Base-by-base conservation (phyloP, 2,329 filamentous ascomycete species). In the Neopestalotiopsis rosae region DNA sequence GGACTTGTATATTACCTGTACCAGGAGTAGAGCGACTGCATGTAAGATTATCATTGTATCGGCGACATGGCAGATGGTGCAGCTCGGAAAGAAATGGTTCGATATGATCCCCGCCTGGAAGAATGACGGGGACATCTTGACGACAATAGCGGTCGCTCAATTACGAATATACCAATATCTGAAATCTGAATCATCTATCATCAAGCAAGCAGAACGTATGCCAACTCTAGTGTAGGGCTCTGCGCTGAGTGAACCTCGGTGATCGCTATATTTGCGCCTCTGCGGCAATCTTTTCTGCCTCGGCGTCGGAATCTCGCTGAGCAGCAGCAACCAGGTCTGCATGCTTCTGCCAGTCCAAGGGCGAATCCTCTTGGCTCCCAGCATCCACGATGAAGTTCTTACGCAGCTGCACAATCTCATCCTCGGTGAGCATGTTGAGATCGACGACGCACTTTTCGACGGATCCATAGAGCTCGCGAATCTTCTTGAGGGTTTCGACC, bases 401-500 rank as follows among this genome's bases (percentile, higher is more conserved):
- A 38, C 71, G 74, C 64, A 79, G 68, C 61, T 77, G 76, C 42
- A 65, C 82, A 67, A 94, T 82, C 70, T 89, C 86, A 5, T 83
- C 84, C 42, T 84, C 82, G 1, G 82, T 84, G 45, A 94, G 76
- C 13, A 89, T 85, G 74, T 90, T 90, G 40, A 87, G 79, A 14
- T 87, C 81, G 67, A 82, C 80, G 71, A 93, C 81, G 79, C 93
- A 94, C 14, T 80, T 79, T 76, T 93, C 90, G 2, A 88, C 84
- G 2, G 90, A 87, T 2, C 90, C 91, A 79, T 89, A 92, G 70
- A 86, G 84, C 34, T 83, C 79, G 62, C 87, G 82, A 61, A 94
- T 81, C 82, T 89, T 86, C 64, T 84, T 78, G 6, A 88, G 76
- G 7, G 83, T 85, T n/a, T 75, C 80, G 32, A 84, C 72, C 84